These are phyloP conservation scores for Colletotrichum coccodes DNA, from an alignment of 2,329 filamentous ascomycete genomes.

Conservation along the genomic window DNA sequence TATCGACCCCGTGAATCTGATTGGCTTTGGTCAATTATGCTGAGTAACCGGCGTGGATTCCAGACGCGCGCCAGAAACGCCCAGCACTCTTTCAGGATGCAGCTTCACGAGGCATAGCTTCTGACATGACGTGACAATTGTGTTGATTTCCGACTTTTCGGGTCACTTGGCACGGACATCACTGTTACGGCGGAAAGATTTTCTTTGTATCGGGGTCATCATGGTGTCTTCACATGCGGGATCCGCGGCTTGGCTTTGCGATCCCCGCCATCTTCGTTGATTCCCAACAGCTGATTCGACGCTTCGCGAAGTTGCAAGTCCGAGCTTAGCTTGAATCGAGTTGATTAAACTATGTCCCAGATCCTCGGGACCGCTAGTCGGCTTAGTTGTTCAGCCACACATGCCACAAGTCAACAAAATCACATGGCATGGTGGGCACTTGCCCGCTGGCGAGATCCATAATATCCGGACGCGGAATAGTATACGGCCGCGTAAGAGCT, in stretches of 20 bases:
- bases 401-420: background rate
- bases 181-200: background rate
- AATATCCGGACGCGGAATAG: background rate
- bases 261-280: background rate
- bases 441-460: background rate
- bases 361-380: conserved; percentile 14
- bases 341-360: conserved; percentile 2
- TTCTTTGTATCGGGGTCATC: background rate
- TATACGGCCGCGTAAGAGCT: conserved; percentile 6
- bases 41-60: background rate
- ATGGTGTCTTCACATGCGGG: background rate
- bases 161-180: background rate
- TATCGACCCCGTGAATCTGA: no score
- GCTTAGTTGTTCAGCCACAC: background rate
- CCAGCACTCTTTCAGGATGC: background rate
- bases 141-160: background rate
- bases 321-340: background rate
- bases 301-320: background rate
- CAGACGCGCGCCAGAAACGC: background rate
- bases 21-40: background rate
- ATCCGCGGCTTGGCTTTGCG: background rate
- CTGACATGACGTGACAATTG: background rate
- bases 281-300: background rate
- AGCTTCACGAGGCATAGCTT: background rate
- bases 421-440: conserved; percentile 7